Evolutionary conservation across 768 basidiomycete species (phyloP).

Genomic region (Phaeolepiota aurea): DNA sequence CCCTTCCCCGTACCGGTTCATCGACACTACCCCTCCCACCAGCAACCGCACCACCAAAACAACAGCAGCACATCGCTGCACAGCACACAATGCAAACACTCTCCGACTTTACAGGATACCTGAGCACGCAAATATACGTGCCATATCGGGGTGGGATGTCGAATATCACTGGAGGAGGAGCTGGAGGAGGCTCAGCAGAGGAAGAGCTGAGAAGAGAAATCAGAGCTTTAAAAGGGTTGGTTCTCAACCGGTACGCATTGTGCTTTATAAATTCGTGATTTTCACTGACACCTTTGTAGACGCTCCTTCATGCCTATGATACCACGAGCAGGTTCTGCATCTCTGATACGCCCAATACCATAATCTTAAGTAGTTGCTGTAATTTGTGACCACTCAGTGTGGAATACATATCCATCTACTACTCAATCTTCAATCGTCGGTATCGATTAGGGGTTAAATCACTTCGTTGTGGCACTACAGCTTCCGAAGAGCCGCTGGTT

Average conservation of each 20-base stretch:
- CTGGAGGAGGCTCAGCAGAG: constrained; percentile 33
- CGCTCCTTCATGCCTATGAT: constrained; percentile 31
- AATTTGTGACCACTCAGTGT: no score
- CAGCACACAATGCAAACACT: constrained; percentile 61
- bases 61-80: no score
- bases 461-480: constrained; percentile 19
- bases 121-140: constrained; percentile 65
- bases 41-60: constrained; percentile 24
- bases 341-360: constrained; percentile 5
- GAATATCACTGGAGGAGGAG: constrained; percentile 15
- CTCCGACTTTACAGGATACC: constrained; percentile 71
- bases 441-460: constrained; percentile 27
- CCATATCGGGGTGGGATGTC: constrained; percentile 34
- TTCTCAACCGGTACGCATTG: constrained; percentile 55
- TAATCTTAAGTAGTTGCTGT: constrained; percentile 4
- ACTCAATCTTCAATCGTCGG: constrained; percentile 5
- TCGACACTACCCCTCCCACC: constrained; percentile 9
- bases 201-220: constrained; percentile 72
- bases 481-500: constrained; percentile 22
- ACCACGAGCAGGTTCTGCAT: constrained; percentile 12
- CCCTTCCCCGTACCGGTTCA: background rate
- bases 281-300: constrained; percentile 12
- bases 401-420: no score
- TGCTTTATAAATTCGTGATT: background rate
- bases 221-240: constrained; percentile 69